Conservation (phyloP, 495 filamentous ascomycete species). For the Xylaria cubensis region DNA sequence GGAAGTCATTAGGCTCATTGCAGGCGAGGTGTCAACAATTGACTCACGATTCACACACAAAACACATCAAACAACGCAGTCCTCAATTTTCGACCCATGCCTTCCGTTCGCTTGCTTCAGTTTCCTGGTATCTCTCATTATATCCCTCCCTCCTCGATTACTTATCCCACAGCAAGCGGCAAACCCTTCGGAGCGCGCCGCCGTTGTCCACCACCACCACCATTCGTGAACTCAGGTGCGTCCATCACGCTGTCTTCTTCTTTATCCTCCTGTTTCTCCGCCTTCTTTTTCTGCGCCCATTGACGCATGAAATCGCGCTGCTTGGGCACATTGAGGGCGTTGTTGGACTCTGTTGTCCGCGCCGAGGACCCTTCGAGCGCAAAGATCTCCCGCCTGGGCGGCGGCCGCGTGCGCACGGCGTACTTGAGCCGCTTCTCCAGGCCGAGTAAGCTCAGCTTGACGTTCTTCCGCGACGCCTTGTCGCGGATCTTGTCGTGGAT, state of each 20-base stretch:
- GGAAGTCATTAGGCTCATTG: constrained; percentile 18
- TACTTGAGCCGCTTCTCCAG: constrained; percentile 74
- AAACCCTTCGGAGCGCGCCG: constrained; percentile 6
- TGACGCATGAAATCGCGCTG: constrained; percentile 54
- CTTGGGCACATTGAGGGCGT: constrained; percentile 40
- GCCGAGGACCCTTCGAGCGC: constrained; percentile 33
- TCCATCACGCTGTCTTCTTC: constrained; percentile 8
- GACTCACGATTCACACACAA: constrained; percentile 20
- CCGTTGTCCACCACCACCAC: neutral
- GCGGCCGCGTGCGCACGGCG: constrained; percentile 70
- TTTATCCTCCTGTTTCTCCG: constrained; percentile 37
- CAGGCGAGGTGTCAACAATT: constrained; percentile 25
- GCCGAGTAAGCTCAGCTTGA: constrained; percentile 73
- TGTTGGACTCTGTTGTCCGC: constrained; percentile 38
- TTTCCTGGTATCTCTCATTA: neutral
- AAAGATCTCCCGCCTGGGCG: constrained; percentile 65
- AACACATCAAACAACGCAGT: neutral
- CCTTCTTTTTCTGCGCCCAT: constrained; percentile 50
- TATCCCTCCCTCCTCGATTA: neutral
- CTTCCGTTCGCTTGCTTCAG: constrained; percentile 6
- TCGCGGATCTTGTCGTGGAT: constrained; percentile 77
- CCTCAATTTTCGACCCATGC: neutral
- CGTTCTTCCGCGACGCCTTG: constrained; percentile 72
- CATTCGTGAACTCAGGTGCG: neutral
- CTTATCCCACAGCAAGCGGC: constrained; percentile 12